Percentiles rank a stretch among this genome's conserved stretches.
Conservation (phyloP, 495 filamentous ascomycete species). For the Xeromyces bisporus region DNA sequence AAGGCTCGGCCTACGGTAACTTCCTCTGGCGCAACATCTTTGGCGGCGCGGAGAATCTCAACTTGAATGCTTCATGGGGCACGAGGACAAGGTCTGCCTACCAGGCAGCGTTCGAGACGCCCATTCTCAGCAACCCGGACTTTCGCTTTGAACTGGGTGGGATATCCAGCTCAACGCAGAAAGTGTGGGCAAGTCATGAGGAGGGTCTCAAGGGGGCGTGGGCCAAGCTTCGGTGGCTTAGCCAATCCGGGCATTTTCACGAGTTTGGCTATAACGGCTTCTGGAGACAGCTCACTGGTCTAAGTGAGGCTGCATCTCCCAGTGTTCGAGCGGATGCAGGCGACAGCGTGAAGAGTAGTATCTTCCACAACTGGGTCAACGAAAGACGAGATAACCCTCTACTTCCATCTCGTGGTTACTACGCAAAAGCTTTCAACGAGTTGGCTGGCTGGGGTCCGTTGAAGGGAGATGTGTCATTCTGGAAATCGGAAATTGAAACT, state of each 20-base stretch:
- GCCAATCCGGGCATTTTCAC: constrained; percentile 43
- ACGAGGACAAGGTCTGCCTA: constrained; percentile 83
- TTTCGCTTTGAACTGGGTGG: constrained; percentile 57
- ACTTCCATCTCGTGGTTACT: constrained; percentile 65
- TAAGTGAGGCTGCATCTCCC: constrained; percentile 56
- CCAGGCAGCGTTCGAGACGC: constrained; percentile 64
- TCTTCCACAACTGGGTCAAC: constrained; percentile 63
- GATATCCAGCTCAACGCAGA: constrained; percentile 63
- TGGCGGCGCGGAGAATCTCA: constrained; percentile 82
- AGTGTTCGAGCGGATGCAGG: constrained; percentile 72
- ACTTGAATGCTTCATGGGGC: constrained; percentile 67
- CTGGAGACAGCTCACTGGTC: constrained; percentile 77
- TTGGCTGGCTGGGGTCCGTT: constrained; percentile 74
- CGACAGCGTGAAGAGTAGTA: constrained; percentile 73
- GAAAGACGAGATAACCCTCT: constrained; percentile 68
- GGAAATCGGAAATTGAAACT: constrained; percentile 70
- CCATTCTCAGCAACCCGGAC: constrained; percentile 67
- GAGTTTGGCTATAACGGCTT: constrained; percentile 61
- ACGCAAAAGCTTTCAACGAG: constrained; percentile 59
- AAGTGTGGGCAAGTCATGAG: constrained; percentile 83
- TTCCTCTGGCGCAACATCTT: constrained; percentile 78
- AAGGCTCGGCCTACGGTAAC: constrained; percentile 81
- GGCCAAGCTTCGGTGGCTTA: constrained; percentile 56
- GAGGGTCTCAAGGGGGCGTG: constrained; percentile 71
- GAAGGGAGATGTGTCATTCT: constrained; percentile 78